phyloP scores from a whole-genome alignment of 2,329 filamentous ascomycete species.

The Fusarium nanum region DNA sequence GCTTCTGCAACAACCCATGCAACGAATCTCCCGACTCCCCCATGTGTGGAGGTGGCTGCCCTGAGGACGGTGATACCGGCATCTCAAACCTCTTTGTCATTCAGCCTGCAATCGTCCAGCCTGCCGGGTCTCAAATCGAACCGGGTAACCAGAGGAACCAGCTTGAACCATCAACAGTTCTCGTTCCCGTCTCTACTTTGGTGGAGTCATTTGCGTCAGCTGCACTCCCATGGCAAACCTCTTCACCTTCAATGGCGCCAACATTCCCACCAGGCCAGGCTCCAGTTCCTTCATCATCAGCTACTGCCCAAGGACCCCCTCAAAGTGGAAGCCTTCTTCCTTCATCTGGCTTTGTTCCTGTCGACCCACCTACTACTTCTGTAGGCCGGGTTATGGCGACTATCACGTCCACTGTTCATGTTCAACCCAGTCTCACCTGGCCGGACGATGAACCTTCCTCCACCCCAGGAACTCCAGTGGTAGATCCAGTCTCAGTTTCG shows the following conservation, averaged over 20 bases:
- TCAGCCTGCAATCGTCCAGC: conserved; percentile 25
- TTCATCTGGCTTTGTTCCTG: background rate
- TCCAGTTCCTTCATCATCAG: background rate
- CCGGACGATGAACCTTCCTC: background rate
- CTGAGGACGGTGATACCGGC: conserved; percentile 35
- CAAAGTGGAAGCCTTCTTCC: background rate
- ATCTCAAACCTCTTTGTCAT: conserved; percentile 51
- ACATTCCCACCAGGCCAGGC: background rate
- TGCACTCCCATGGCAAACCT: conserved; percentile 7
- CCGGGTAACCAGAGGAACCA: conserved; percentile 15
- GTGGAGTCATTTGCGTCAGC: conserved; percentile 19
- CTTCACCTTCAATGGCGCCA: background rate
- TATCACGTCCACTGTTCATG: background rate
- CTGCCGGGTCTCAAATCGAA: conserved; percentile 14
- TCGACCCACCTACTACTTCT: background rate
- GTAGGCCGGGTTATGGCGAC: background rate
- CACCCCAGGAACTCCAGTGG: background rate
- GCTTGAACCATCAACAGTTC: background rate
- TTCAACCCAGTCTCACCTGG: conserved; percentile 6
- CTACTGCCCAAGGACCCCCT: background rate
- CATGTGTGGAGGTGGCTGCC: conserved; percentile 51
- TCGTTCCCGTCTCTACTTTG: background rate
- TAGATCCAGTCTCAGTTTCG: conserved; percentile 1
- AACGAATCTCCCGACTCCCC: conserved; percentile 46
- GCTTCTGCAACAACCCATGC: conserved; percentile 50